These are phyloP conservation scores for Taxillus chinensis DNA, from an alignment of 164 flowering plant genomes.

Conservation along the genomic window DNA sequence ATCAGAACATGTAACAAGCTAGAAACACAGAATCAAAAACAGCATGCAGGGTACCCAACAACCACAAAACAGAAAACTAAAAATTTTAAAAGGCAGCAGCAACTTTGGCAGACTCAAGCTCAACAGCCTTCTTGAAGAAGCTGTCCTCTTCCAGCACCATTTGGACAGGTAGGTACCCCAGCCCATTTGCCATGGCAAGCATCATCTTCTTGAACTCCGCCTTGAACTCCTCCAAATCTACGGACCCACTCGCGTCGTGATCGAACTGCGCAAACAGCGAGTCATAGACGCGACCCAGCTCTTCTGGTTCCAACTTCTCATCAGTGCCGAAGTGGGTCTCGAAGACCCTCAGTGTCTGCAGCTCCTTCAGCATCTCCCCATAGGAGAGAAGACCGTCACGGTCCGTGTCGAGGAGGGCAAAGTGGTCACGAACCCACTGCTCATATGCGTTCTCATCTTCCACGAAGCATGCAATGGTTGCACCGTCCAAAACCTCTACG, in stretches of 20 bases:
- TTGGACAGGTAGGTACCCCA: slow-evolving; percentile 27
- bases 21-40: too few species aligned
- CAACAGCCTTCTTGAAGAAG: slow-evolving; percentile 26
- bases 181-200: slow-evolving; percentile 28
- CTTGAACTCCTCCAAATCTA: slow-evolving; percentile 29
- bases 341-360: slow-evolving; percentile 20
- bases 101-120: slow-evolving; percentile 9
- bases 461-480: slow-evolving; percentile 22
- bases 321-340: slow-evolving; percentile 28
- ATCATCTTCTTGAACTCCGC: slow-evolving; percentile 22
- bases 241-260: slow-evolving; percentile 21
- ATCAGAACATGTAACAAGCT: too few species aligned
- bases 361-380: slow-evolving; percentile 23
- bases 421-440: slow-evolving; percentile 9
- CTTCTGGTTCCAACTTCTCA: slow-evolving; percentile 17
- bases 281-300: slow-evolving; percentile 16
- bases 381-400: slow-evolving; percentile 24
- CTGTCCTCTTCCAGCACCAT: slow-evolving; percentile 28
- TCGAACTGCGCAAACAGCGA: slow-evolving; percentile 23
- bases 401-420: slow-evolving; percentile 17
- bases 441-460: slow-evolving; percentile 25
- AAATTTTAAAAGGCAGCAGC: background rate
- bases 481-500: slow-evolving; percentile 23
- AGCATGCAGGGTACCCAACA: too few species aligned
- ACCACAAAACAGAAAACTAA: too few species aligned